Evolutionary conservation across 202 grass and related monocot genomes (phyloP).

Genomic region (Zoysia matrella): DNA sequence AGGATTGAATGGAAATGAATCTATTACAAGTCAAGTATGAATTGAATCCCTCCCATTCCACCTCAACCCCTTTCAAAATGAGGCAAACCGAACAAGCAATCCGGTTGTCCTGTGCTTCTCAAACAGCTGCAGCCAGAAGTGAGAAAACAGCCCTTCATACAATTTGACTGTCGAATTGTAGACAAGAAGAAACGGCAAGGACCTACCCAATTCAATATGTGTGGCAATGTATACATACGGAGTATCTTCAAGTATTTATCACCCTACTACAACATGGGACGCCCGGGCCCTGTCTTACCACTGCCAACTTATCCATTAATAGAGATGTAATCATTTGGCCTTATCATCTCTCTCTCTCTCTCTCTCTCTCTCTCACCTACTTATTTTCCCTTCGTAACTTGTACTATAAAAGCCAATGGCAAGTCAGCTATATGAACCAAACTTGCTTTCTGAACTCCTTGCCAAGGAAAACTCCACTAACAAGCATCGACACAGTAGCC

Average conservation of each 20-base stretch:
- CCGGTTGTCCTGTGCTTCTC: too few relatives aligned
- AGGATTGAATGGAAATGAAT: too few relatives aligned
- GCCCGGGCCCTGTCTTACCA: conserved; percentile 50
- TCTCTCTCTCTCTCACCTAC: not conserved
- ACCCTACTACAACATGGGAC: conserved; percentile 37
- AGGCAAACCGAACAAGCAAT: too few relatives aligned
- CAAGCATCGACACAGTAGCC: conserved; percentile 16
- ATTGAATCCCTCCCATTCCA: too few relatives aligned
- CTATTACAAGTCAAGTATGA: too few relatives aligned
- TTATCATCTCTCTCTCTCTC: conserved; percentile 29
- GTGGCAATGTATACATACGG: conserved; percentile 10
- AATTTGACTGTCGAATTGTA: conserved; percentile 12
- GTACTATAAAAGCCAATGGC: conserved; percentile 57
- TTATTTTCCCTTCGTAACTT: conserved; percentile 29
- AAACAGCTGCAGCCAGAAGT: not conserved
- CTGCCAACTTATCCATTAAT: conserved; percentile 52
- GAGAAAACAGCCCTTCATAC: conserved; percentile 3
- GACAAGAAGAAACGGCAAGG: conserved; percentile 7
- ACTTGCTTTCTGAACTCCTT: conserved; percentile 33
- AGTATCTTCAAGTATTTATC: conserved; percentile 33
- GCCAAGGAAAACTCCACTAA: conserved; percentile 28
- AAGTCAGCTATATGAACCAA: conserved; percentile 39
- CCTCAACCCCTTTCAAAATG: too few relatives aligned
- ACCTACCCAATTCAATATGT: conserved; percentile 13
- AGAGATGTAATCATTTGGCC: conserved; percentile 53